Conservation (phyloP, 495 filamentous ascomycete genomes). For the Aspergillus steynii region DNA sequence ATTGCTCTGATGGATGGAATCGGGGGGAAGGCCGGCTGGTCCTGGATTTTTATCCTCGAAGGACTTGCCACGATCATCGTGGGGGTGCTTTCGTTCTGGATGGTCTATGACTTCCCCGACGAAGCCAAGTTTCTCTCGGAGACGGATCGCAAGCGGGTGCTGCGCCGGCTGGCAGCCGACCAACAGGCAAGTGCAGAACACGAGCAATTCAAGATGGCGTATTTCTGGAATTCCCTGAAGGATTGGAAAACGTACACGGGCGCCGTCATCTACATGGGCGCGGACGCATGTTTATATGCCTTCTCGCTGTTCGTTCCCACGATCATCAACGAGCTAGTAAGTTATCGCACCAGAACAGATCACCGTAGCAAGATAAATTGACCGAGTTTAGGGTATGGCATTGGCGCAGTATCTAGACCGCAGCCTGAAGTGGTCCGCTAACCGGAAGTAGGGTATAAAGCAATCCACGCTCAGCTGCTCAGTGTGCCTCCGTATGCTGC, state of each 20-base stretch:
- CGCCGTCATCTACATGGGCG: slow-evolving; percentile 78
- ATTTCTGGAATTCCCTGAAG: slow-evolving; percentile 72
- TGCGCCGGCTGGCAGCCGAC: slow-evolving; percentile 71
- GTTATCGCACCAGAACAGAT: slow-evolving; percentile 10
- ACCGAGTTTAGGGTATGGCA: slow-evolving; percentile 25
- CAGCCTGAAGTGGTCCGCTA: background rate
- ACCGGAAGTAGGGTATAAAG: slow-evolving; percentile 58
- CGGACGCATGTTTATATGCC: slow-evolving; percentile 72
- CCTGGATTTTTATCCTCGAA: slow-evolving; percentile 72
- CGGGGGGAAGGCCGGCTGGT: slow-evolving; percentile 62
- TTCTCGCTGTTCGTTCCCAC: slow-evolving; percentile 89
- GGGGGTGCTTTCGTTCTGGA: slow-evolving; percentile 74
- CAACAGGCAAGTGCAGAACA: slow-evolving; percentile 76
- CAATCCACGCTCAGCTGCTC: slow-evolving; percentile 74
- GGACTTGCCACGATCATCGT: slow-evolving; percentile 61
- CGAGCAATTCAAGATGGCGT: slow-evolving; percentile 74
- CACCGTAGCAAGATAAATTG: slow-evolving; percentile 23
- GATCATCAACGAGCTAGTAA: slow-evolving; percentile 66
- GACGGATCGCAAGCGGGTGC: slow-evolving; percentile 70
- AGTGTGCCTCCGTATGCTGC: slow-evolving; percentile 88
- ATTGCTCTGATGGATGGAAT: slow-evolving; percentile 65
- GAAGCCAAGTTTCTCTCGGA: slow-evolving; percentile 74
- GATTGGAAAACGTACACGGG: slow-evolving; percentile 89
- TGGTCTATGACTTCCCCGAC: slow-evolving; percentile 89
- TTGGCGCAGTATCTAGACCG: background rate